A percentile compares a stretch with the other conserved stretches of the same genome.
These are phyloP conservation scores for Fusarium sp. DNA, from an alignment of 2,329 filamentous ascomycete species.

Conservation along the genomic window DNA sequence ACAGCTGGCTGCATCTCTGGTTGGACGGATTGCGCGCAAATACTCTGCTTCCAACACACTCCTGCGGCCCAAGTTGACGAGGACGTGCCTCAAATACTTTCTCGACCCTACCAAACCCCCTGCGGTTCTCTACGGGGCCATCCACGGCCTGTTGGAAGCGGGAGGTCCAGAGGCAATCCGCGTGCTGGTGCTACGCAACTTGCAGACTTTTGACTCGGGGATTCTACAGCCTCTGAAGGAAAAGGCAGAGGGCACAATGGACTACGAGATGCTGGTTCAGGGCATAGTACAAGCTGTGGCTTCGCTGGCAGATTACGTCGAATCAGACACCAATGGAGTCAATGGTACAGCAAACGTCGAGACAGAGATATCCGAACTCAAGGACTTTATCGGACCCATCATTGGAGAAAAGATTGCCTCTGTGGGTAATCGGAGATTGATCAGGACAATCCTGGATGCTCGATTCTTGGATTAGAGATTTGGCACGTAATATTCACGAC, in stretches of 20 bases:
- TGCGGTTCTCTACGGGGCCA: conserved; percentile 86
- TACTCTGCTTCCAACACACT: conserved; percentile 83
- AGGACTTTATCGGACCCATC: conserved; percentile 63
- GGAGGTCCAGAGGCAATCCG: conserved; percentile 71
- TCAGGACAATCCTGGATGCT: conserved; percentile 63
- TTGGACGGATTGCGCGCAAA: conserved; percentile 80
- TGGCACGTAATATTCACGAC: background rate
- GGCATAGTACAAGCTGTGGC: conserved; percentile 63
- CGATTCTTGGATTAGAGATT: conserved; percentile 56
- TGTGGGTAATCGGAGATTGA: conserved; percentile 56
- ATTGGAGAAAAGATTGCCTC: conserved; percentile 59
- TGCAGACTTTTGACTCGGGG: conserved; percentile 61
- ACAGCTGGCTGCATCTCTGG: conserved; percentile 82
- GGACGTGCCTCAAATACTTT: conserved; percentile 93
- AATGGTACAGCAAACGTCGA: conserved; percentile 48
- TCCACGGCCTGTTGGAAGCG: conserved; percentile 80
- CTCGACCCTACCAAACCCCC: conserved; percentile 85
- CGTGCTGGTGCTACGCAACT: conserved; percentile 63
- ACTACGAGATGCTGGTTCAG: conserved; percentile 64
- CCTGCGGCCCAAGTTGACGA: conserved; percentile 84
- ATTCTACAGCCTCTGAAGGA: conserved; percentile 64
- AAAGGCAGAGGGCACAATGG: conserved; percentile 57
- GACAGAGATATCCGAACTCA: conserved; percentile 55
- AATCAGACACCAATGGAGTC: conserved; percentile 49
- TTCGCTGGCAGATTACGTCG: conserved; percentile 50